These are phyloP conservation scores for Acaromyces ingoldii DNA, from an alignment of 1,284 basidiomycete genomes.

Conservation along the genomic window DNA sequence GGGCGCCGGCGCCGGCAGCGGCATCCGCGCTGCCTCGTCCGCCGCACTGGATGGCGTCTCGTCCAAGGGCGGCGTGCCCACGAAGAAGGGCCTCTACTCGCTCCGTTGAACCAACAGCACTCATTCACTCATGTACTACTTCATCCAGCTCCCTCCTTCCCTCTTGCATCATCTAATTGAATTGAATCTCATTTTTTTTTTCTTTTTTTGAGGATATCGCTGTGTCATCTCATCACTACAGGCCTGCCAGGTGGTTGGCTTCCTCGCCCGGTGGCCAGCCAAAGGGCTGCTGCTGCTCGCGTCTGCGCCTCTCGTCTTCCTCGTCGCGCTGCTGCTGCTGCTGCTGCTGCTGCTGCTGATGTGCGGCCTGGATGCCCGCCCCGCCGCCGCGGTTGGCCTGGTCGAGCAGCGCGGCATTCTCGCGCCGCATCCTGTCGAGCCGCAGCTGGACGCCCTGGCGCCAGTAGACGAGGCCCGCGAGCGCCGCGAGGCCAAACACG, in stretches of 20 bases:
- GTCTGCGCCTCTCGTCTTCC: neutral
- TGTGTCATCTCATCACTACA: no score
- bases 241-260: no score
- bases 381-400: neutral
- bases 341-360: neutral
- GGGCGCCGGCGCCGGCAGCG: conserved; percentile 5
- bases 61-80: neutral
- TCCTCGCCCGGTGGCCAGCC: conserved; percentile 5
- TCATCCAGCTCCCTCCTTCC: no score
- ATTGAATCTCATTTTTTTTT: no score
- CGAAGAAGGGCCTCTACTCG: neutral
- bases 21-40: neutral
- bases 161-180: no score
- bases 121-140: no score
- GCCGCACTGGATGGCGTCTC: neutral
- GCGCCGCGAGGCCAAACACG: conserved; percentile 30
- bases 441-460: conserved; percentile 34
- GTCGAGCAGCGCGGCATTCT: no score
- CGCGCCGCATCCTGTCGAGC: conserved; percentile 24
- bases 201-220: no score
- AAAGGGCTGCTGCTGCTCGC: conserved; percentile 4
- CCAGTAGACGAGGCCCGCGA: conserved; percentile 32
- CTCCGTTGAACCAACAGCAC: no score
- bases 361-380: neutral
- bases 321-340: neutral